Conservation (phyloP, 2,329 filamentous ascomycete species). For the Ceratocystis ficicola region DNA sequence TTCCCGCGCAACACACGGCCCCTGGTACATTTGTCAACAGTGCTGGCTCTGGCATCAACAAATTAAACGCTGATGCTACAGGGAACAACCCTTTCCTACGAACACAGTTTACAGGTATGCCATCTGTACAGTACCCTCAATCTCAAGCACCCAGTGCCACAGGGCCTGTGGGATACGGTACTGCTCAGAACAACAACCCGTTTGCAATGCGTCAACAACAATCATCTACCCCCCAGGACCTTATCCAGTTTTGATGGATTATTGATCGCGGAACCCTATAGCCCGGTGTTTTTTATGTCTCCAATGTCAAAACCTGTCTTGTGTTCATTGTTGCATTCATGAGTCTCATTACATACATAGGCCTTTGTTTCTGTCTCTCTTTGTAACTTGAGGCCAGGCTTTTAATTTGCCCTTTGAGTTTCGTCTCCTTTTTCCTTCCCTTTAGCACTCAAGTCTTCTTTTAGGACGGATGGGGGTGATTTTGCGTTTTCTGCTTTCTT, state of each 20-base stretch:
- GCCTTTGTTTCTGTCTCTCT: conserved; percentile 24
- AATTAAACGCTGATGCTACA: conserved; percentile 57
- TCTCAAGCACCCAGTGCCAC: conserved; percentile 44
- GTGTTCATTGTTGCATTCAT: background rate
- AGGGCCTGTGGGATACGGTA: conserved; percentile 42
- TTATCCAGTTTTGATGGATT: conserved; percentile 47
- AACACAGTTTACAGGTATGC: conserved; percentile 71
- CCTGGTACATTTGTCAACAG: conserved; percentile 96
- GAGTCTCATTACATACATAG: conserved; percentile 20
- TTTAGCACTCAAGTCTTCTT: too few species aligned
- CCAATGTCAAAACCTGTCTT: background rate
- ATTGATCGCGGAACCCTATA: background rate
- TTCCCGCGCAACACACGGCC: conserved; percentile 90
- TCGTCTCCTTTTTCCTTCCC: conserved; percentile 14
- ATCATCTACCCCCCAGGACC: conserved; percentile 40
- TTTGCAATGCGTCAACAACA: conserved; percentile 40
- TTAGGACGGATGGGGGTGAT: background rate
- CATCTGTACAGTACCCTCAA: conserved; percentile 42
- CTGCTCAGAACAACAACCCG: conserved; percentile 42
- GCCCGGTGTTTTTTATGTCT: background rate
- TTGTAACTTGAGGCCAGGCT: too few species aligned
- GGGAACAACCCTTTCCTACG: conserved; percentile 84
- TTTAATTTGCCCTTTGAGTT: conserved; percentile 19
- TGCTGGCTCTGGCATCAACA: conserved; percentile 66
- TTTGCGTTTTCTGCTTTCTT: background rate